A percentile compares a stretch with the other conserved stretches of the same genome.
Conservation (phyloP, 192 early-diverging fungal genomes). For the Coemansia sp. region DNA sequence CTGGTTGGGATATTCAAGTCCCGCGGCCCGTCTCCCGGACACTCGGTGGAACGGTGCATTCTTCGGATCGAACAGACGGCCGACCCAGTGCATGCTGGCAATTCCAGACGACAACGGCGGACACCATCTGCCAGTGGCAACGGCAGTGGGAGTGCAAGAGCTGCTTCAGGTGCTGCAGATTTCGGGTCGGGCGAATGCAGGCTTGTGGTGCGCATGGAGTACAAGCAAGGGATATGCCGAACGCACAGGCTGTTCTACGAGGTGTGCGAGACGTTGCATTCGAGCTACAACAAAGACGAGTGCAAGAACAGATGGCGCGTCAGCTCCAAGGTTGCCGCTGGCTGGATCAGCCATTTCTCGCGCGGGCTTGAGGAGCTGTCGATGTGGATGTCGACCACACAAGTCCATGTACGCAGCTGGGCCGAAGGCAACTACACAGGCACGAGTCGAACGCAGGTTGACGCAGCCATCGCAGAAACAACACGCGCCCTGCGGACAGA, state of each 20-base stretch:
- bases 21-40: constrained; percentile 20
- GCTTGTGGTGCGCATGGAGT: constrained; percentile 42
- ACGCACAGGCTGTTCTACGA: constrained; percentile 55
- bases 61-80: constrained; percentile 41
- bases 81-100: constrained; percentile 9
- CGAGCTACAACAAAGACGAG: constrained; percentile 34
- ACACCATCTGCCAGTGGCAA: constrained; percentile 1
- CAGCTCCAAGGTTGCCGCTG: constrained; percentile 34
- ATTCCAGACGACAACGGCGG: background rate
- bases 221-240: constrained; percentile 47
- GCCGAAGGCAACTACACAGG: constrained; percentile 25
- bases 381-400: constrained; percentile 31
- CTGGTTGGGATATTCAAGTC: constrained; percentile 47
- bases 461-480: constrained; percentile 22
- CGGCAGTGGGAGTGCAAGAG: background rate
- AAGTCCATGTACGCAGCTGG: constrained; percentile 46
- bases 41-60: constrained; percentile 33
- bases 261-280: constrained; percentile 43
- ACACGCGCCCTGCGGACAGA: constrained; percentile 45
- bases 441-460: constrained; percentile 18
- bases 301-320: constrained; percentile 50
- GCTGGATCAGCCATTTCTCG: constrained; percentile 53
- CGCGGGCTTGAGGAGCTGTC: constrained; percentile 50
- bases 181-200: constrained; percentile 26
- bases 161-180: background rate